These are phyloP conservation scores for Vanderwaltozyma tropicalis DNA, from an alignment of 805 yeast genomes.

Conservation along the genomic window DNA sequence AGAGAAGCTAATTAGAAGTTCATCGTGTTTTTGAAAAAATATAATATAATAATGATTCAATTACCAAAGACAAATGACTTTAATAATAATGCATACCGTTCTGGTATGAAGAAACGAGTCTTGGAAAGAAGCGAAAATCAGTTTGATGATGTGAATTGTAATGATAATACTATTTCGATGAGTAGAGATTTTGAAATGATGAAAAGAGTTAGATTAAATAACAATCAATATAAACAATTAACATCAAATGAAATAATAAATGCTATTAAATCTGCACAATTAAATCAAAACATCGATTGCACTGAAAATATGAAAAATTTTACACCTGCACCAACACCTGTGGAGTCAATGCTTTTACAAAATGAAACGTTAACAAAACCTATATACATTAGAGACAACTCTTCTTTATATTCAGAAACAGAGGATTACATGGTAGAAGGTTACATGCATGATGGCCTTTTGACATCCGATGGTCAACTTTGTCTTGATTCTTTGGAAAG, in stretches of 20 bases:
- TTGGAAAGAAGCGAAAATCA: too few relatives aligned
- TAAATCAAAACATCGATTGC: not conserved
- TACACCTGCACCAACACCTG: constrained; percentile 3
- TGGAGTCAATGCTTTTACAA: not conserved
- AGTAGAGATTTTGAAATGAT: not conserved
- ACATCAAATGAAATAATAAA: not conserved
- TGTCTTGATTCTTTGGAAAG: constrained; percentile 1
- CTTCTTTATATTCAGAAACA: constrained; percentile 13
- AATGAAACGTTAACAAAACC: not conserved
- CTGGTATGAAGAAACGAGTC: too few relatives aligned
- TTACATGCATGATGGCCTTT: constrained; percentile 3
- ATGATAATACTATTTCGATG: too few relatives aligned
- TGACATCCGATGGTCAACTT: not conserved
- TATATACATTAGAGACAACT: not conserved
- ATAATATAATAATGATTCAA: too few relatives aligned
- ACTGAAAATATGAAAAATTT: not conserved
- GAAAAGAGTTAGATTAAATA: constrained; percentile 1
- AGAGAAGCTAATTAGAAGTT: too few relatives aligned
- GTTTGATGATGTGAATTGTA: too few relatives aligned
- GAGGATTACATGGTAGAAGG: constrained; percentile 25
- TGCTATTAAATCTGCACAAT: not conserved
- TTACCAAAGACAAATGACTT: too few relatives aligned
- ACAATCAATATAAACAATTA: not conserved
- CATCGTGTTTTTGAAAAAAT: too few relatives aligned
- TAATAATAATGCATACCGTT: too few relatives aligned